Evolutionary conservation across 2,329 filamentous ascomycete species (phyloP), one percentile per base, ranked within the genome.

Genomic region (Parascedosporium putredinis): DNA sequence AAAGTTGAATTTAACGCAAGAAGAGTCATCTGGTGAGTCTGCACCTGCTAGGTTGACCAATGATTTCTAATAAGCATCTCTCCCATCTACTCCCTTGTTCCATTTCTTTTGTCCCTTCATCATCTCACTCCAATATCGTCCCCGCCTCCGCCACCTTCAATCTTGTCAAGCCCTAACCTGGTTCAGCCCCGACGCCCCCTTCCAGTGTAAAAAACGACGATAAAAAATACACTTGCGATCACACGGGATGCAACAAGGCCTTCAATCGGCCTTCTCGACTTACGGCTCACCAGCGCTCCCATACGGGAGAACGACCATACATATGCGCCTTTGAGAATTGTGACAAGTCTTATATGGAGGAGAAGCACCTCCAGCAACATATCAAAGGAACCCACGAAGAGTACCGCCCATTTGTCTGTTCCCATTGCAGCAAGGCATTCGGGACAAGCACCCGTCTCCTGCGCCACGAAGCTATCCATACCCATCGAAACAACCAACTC

Each of bases 211-310:
- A 74, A 51, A n/a, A 10, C 38, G 31, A 14, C 47, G 40, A 31
- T 16, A 95, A 94, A 70, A 89, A 80, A 4, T 83, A 89, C 55
- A 70, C 72, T 50, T 96, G 91, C 67, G 81, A 84, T 1, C 83
- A 80, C 62, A 76, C 83, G 9, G 78, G 74, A 55, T 97, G 91
- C 62, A 68, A 71, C 51, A 94, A 94, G 67, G 81, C 83, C 5
- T 97, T 93, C 72, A 95, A 95, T 64, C 83, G 91, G 3, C 89
- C 88, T 1, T 85, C 85, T 29, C 81, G 88, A 24, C 74, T 96
- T 3, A 75, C 84, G 52, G 82, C 87, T 52, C 91, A 97, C 60
- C 68, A 91, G 22, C 78, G 88, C 55, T 89, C 86, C 1, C 91
- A 97, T 64, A 91, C 81, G 49, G 88, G 91, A 57, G 86, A 91